Conservation (phyloP, 2,329 filamentous ascomycete genomes). For the Cercospora sp. region DNA sequence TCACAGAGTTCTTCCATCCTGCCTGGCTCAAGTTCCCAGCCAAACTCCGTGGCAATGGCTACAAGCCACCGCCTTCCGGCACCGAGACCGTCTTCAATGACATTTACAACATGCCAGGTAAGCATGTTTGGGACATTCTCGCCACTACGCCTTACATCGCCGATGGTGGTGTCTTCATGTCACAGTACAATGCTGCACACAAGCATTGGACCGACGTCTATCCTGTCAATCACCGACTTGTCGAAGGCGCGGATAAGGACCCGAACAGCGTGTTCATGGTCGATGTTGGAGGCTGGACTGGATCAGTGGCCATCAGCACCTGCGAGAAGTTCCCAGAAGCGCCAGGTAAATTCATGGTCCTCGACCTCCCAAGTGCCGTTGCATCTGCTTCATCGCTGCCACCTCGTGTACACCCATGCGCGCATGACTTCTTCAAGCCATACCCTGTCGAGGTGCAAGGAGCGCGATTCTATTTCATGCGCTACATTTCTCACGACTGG, state of each 20-base stretch:
- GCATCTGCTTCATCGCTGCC: neutral
- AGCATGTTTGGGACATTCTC: constrained; percentile 13
- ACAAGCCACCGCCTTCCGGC: constrained; percentile 5
- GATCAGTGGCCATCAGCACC: neutral
- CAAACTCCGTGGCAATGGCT: constrained; percentile 1
- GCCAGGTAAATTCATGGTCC: constrained; percentile 12
- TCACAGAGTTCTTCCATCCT: constrained; percentile 11
- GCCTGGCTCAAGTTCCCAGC: constrained; percentile 5
- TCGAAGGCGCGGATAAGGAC: constrained; percentile 3
- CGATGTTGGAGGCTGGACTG: constrained; percentile 12
- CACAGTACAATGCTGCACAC: constrained; percentile 2
- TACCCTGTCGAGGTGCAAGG: constrained; percentile 31
- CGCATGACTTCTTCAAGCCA: constrained; percentile 40
- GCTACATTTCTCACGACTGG: constrained; percentile 39
- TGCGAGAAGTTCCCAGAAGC: constrained; percentile 7
- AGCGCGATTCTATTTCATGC: constrained; percentile 35
- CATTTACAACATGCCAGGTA: constrained; percentile 12
- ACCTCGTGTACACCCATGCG: constrained; percentile 22
- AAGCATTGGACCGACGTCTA: constrained; percentile 9
- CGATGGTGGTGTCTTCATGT: constrained; percentile 13
- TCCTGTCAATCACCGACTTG: neutral
- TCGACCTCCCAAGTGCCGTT: neutral
- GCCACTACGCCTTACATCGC: constrained; percentile 3
- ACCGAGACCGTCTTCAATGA: constrained; percentile 12
- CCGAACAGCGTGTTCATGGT: constrained; percentile 16